phyloP scores from a whole-genome alignment of 2,329 filamentous ascomycete genomes.

The Phoma herbarum region DNA sequence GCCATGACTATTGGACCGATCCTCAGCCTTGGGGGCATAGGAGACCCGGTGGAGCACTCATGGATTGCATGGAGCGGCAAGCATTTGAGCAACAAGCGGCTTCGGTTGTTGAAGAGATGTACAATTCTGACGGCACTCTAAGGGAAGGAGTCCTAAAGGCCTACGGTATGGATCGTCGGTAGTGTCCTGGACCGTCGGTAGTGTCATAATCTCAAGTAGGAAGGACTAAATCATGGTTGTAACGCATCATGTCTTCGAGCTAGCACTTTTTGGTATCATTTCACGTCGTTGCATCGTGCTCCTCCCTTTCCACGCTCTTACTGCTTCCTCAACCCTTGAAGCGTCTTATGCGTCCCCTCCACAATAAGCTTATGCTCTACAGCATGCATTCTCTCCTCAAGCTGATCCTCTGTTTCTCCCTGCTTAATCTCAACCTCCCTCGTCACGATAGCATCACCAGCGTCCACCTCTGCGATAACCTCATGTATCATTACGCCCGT shows the following conservation, averaged over 20 bases:
- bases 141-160: too few relatives aligned
- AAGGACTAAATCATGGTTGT: too few relatives aligned
- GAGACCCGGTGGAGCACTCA: not conserved
- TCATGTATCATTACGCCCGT: constrained; percentile 91
- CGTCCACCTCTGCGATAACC: constrained; percentile 78
- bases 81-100: too few relatives aligned
- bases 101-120: not conserved
- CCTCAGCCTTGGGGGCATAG: not conserved
- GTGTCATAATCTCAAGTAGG: too few relatives aligned
- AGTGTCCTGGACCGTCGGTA: too few relatives aligned
- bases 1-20: not conserved
- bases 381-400: constrained; percentile 77
- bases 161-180: too few relatives aligned
- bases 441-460: constrained; percentile 76
- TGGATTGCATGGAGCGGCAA: not conserved
- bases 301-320: not conserved
- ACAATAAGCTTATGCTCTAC: constrained; percentile 83
- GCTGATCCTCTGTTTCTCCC: constrained; percentile 64
- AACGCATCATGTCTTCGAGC: too few relatives aligned
- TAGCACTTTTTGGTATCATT: constrained; percentile 1
- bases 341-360: constrained; percentile 68
- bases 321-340: constrained; percentile 43
- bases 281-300: not conserved
- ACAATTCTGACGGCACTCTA: not conserved
- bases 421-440: constrained; percentile 72